Base-by-base conservation (phyloP, 257 asterid genomes). In the Ilex asprella region DNA sequence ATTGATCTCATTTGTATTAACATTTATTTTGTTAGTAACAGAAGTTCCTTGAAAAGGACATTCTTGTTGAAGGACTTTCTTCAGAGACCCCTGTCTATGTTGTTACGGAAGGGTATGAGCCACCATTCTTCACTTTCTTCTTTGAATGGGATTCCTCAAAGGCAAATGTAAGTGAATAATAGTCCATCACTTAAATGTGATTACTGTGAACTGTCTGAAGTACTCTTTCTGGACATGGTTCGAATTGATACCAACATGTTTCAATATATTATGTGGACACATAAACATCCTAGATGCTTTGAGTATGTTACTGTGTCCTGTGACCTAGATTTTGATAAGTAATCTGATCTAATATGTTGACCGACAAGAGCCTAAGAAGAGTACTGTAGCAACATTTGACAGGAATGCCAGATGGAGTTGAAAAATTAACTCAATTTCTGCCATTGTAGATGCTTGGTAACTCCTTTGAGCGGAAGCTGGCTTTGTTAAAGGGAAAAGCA, bases 101-200 rank as follows among this genome's bases (percentile, higher is more conserved):
- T 39, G 74, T 87, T 15, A 83, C 72, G 9, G 97, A 87, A 79
- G 95, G 92, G 54, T 75, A 76, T 55, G 97, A 90, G 65, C 97
- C 97, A 3, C 77, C 88, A 39, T 83, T 83, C 66, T 89, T 90
- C 51, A 90, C 95, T 56, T 81, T 79, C 41, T 85, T 85, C 74
- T 89, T 89, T 78, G 61, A 88, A 61, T 90, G 97, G 97, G 88
- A 90, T 73, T 68, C 88, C 63, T 68, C 70, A 41, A 89, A 86
- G 72, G 80, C 84, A 32, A 70, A 76, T 62, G 97, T 89, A 78
- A 57, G 86, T 64, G 14, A 14, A 47, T 2, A 21, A 6, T 58
- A 55, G 52, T 35, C 65, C 67, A 56, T 61, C 52, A 35, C 41
- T 3, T 31, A 32, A 27, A 39, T 56, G 60, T 62, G 31, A 47